Base-by-base conservation (phyloP, 192 early-diverging fungal species). In the Coemansia sp. region DNA sequence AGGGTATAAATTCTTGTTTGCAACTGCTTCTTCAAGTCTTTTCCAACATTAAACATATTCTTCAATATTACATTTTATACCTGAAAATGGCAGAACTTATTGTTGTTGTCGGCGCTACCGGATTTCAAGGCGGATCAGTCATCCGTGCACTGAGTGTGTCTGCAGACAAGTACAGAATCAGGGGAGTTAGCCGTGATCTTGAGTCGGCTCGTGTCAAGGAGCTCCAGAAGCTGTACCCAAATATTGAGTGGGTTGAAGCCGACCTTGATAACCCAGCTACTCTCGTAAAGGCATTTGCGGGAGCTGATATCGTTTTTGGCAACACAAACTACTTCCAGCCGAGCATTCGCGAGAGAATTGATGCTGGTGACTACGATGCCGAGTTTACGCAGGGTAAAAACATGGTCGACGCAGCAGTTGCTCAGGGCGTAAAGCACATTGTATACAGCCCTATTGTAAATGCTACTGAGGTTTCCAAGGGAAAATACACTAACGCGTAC, bases 341-440 rank as follows among this genome's bases (percentile, higher is more conserved):
- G 27, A 7, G 7, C 7, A 30, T 30, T 7, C 27, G 2, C 27
- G 27, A 30, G 27, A 30, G 7, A 7, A 2, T 11, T 9, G 46
- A 48, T 12, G 14, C 22, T 12, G 46, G 24, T 12, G 21, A 13
- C 13, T 5, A 0, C 2, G 55, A 69, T 17, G 58, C 47, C 12
- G 72, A 75, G 46, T 64, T 38, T 11, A 30, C 40, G 15, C 72
- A 75, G 15, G 72, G 72, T 46, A 68, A 62, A 45, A 55, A 55
- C 42, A 54, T 59, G 2, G 37, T 68, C 13, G 73, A 75, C 15
- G 62, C 73, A 11, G 73, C 67, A 0, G 68, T 68, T 48, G 53
- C 30, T 0, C 58, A 53, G 0, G 55, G 62, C 18, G 72, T 68
- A 34, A n/a, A 53, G 14, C 22, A 49, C 22, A 30, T 74, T 19